Evolutionary conservation across 805 yeast species (phyloP).

Genomic region (Starmerella vitae): DNA sequence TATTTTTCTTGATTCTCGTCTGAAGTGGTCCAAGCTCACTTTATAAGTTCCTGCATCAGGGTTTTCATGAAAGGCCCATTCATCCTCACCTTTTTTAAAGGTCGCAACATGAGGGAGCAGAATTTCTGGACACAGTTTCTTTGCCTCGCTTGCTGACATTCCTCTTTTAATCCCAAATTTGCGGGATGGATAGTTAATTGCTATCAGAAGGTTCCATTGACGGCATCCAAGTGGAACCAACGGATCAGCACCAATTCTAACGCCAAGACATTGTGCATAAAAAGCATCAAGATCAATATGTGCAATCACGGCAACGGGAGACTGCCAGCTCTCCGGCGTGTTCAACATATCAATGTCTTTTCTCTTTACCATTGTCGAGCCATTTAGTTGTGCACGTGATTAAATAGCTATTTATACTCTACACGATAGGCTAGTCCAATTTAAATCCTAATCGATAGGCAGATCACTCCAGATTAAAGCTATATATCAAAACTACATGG

Average conservation of each 20-base stretch:
- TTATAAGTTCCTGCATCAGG: conserved; percentile 53
- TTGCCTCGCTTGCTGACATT: conserved; percentile 57
- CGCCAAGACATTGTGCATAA: conserved; percentile 86
- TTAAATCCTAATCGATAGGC: too few species aligned
- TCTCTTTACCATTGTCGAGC: conserved; percentile 7
- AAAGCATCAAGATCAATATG: conserved; percentile 91
- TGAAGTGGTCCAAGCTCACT: conserved; percentile 80
- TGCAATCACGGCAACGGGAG: conserved; percentile 66
- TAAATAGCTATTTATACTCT: conserved; percentile 1
- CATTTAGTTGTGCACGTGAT: background rate
- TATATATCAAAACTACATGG: too few species aligned
- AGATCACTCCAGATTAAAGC: too few species aligned
- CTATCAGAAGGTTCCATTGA: conserved; percentile 84
- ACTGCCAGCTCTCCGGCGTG: conserved; percentile 28
- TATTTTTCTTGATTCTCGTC: conserved; percentile 75
- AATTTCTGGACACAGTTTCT: conserved; percentile 59
- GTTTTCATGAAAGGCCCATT: conserved; percentile 57
- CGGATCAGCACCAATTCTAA: conserved; percentile 47
- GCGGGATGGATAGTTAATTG: conserved; percentile 72
- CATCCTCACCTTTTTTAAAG: conserved; percentile 69
- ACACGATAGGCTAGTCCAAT: background rate
- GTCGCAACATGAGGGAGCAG: conserved; percentile 87
- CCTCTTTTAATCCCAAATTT: conserved; percentile 67
- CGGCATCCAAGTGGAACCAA: conserved; percentile 85
- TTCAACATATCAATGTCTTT: conserved; percentile 18